Conservation (phyloP, 2,329 filamentous ascomycete species). For the Alternaria hordeiaustralica region DNA sequence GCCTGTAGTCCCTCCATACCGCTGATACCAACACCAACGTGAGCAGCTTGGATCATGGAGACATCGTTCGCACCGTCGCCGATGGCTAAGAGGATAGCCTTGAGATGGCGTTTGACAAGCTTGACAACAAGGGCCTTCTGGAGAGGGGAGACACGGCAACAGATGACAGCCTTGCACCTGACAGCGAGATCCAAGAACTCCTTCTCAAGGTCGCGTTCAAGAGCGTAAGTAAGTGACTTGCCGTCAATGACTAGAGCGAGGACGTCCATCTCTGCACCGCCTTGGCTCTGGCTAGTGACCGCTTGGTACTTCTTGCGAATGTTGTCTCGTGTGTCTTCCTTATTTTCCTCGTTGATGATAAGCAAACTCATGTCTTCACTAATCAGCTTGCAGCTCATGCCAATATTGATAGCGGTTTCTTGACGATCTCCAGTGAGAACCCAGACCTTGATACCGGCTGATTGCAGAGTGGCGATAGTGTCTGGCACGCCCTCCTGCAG, state of each 20-base stretch:
- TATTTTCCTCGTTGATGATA: conserved; percentile 90
- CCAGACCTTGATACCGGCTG: conserved; percentile 98
- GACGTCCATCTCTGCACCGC: conserved; percentile 79
- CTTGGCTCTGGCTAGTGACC: conserved; percentile 80
- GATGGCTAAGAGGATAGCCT: conserved; percentile 91
- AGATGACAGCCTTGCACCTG: conserved; percentile 98
- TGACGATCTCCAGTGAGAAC: conserved; percentile 96
- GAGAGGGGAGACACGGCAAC: conserved; percentile 91
- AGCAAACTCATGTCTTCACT: conserved; percentile 98
- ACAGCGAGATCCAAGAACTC: conserved; percentile 90
- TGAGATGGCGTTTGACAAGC: conserved; percentile 92
- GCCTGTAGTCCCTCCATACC: conserved; percentile 97
- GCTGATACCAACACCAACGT: conserved; percentile 97
- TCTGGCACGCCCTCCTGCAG: conserved; percentile 97
- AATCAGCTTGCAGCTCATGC: conserved; percentile 98
- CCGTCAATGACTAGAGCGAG: conserved; percentile 94
- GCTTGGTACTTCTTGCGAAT: conserved; percentile 92
- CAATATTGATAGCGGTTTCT: conserved; percentile 99
- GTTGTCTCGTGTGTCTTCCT: conserved; percentile 82
- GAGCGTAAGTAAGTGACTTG: conserved; percentile 89
- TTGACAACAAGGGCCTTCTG: conserved; percentile 98
- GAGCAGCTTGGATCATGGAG: conserved; percentile 99
- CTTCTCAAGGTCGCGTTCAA: conserved; percentile 94
- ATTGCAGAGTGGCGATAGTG: conserved; percentile 95
- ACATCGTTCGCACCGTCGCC: conserved; percentile 98